Base-by-base conservation (phyloP, 192 early-diverging fungal species). In the Podila clonocystis region DNA sequence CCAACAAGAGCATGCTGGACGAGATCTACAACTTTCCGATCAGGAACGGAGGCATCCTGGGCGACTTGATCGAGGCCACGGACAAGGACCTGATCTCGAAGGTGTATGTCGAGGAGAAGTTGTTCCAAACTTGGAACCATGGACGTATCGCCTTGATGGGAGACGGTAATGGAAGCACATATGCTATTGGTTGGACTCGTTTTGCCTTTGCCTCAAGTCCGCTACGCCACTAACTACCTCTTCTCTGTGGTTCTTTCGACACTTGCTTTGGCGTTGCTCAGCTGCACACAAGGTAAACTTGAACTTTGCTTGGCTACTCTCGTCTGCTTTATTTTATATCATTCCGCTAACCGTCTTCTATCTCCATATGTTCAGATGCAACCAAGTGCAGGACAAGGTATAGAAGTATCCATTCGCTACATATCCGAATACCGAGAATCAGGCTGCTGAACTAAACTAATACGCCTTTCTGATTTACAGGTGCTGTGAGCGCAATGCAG, bases 401-500 rank as follows among this genome's bases (percentile, higher is more conserved):
- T 15, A 45, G 15, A 45, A 45, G 17, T 9, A 2, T 45, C 17
- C 41, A 45, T 15, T 12, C 34, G 9, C 34, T 45, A 45, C 41
- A 15, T 1, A 45, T 45, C 41, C 41, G 17, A 7, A 45, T 45
- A 15, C 13, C 13, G 41, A 45, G 15, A 17, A 45, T 45, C 4
- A 4, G 4, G 4, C 15, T 45, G 15, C n/a, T 3, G 15, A 15
- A 45, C 41, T 45, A 17, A 45, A 4, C 12, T 15, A 45, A n/a
- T n/a, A n/a, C n/a, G n/a, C 34, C 9, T 36, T 36, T 45, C 0
- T 45, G 11, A 45, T 45, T 0, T 17, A 17, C 41, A 45, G 41
- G 74, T 15, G 75, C 75, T 1, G 62, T 78, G 34, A 78, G 66
- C 20, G 75, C 75, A 11, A 70, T 78, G 75, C 75, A 78, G 11